Percentiles rank a stretch among this genome's conserved stretches.
Evolutionary conservation across 306 rosid species (phyloP).

Genomic region (Abrus pulchellus): DNA sequence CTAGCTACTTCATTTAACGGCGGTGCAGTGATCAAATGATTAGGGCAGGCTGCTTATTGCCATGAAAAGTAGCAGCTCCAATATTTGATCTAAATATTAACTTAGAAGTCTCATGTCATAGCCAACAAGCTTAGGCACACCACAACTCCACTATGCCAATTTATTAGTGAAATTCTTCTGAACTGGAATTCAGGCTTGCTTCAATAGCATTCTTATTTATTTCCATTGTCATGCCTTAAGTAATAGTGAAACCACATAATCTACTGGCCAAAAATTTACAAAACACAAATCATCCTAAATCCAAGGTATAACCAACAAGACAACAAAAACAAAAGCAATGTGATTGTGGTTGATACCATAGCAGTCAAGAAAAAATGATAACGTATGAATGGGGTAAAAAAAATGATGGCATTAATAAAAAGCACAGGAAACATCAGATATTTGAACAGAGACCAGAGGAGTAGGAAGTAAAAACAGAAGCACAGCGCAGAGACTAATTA

Average conservation of each 20-base stretch:
- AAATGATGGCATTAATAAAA: too few species aligned
- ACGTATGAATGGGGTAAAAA: too few species aligned
- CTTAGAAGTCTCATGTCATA: not conserved
- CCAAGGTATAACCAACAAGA: too few species aligned
- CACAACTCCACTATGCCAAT: not conserved
- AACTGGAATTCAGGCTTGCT: not conserved
- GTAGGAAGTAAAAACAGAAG: too few species aligned
- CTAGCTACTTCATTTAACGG: slow-evolving; percentile 2
- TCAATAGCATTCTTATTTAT: not conserved
- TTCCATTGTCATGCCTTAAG: not conserved
- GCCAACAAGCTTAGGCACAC: not conserved
- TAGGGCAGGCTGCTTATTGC: not conserved
- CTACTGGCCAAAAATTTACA: slow-evolving; percentile 8
- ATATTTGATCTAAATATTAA: slow-evolving; percentile 5
- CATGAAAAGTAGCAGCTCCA: slow-evolving; percentile 4
- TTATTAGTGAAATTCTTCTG: not conserved
- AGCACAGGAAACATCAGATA: too few species aligned
- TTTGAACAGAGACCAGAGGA: too few species aligned
- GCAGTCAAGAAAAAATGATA: too few species aligned
- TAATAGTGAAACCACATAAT: not conserved
- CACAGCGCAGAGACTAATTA: too few species aligned
- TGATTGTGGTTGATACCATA: too few species aligned
- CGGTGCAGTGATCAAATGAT: not conserved
- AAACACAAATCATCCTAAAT: too few species aligned
- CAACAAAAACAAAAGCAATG: too few species aligned